Base-by-base conservation (phyloP, 306 rosid genomes). In the Lablab purpureus region DNA sequence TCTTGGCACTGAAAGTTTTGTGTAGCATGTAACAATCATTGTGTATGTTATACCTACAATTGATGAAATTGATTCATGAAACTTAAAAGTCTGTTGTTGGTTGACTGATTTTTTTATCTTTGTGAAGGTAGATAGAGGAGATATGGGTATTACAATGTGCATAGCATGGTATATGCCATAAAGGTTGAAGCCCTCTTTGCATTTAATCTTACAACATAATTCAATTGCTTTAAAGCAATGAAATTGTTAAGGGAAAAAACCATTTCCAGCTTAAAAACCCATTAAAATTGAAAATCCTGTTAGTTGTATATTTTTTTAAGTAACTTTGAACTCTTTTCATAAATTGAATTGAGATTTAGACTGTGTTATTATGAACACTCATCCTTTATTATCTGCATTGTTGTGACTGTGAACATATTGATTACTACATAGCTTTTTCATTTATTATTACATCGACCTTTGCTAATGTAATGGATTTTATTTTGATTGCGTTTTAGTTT, bases 11-110 rank as follows among this genome's bases (percentile, higher is more conserved):
- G 3, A 69, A 63, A 70, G 62, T 77, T 70, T 64, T 56, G 27
- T 59, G 80, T 62, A 63, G 22, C 64, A 68, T 77, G 76, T 78
- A 10, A 37, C 66, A 18, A 23, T 58, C 40, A 32, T 68, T 58
- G 32, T 73, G 50, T 62, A 32, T 83, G 78, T 66, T 55, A 32
- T 68, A 60, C 62, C 8, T 62, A 55, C 74, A 25, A 54, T 80
- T 62, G 3, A 62, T 55, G 21, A 67, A 71, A 30, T 71, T 71
- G 32, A 63, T 75, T 71, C 43, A 47, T 73, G 64, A 63, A 69
- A 52, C 34, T 62, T 74, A 21, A 5, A 65, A 68, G 27, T 68
- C 28, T 50, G 28, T 19, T 76, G 52, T 49, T 64, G 76, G 46
- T 47, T 40, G 54, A 52, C 67, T 70, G 13, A 13, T 23, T 50